Conservation (phyloP, 2,329 filamentous ascomycete genomes). For the Aspergillus fumigatus region DNA sequence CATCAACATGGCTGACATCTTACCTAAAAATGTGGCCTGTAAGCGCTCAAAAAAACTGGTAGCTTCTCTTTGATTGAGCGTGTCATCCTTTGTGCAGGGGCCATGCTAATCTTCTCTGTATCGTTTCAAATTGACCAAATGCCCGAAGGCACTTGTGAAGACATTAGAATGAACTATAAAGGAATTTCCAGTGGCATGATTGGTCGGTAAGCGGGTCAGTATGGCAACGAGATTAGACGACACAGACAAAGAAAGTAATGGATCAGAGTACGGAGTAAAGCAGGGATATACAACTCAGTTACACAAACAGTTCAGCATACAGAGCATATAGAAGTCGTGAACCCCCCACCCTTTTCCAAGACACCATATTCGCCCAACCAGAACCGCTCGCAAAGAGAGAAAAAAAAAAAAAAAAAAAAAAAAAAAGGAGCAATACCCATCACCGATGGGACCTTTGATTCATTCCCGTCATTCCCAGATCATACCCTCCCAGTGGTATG, state of each 20-base stretch:
- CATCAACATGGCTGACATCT: too few relatives aligned
- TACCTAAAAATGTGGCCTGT: slow-evolving; percentile 11
- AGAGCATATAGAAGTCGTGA: not conserved
- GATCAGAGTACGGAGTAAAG: not conserved
- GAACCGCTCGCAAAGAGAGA: not conserved
- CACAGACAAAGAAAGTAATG: not conserved
- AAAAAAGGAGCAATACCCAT: not conserved
- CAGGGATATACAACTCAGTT: not conserved
- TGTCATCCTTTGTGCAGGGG: slow-evolving; percentile 92
- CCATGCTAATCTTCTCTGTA: slow-evolving; percentile 80
- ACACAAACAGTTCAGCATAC: not conserved
- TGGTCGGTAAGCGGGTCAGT: too few relatives aligned
- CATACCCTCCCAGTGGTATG: slow-evolving; percentile 24
- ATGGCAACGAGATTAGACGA: too few relatives aligned
- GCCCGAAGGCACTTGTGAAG: slow-evolving; percentile 37
- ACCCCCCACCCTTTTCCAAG: not conserved
- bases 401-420: not conserved
- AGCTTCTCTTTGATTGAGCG: slow-evolving; percentile 77
- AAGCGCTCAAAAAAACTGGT: slow-evolving; percentile 56
- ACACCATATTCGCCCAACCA: not conserved
- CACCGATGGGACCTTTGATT: slow-evolving; percentile 11
- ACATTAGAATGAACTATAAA: slow-evolving; percentile 20
- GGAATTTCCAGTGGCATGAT: too few relatives aligned
- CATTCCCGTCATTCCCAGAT: slow-evolving; percentile 22
- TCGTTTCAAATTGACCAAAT: slow-evolving; percentile 65